Evolutionary conservation across 176 grass and related monocot genomes (phyloP), one percentile per base, ranked within the genome.

Genomic region (Cenchrus fungigraminus): DNA sequence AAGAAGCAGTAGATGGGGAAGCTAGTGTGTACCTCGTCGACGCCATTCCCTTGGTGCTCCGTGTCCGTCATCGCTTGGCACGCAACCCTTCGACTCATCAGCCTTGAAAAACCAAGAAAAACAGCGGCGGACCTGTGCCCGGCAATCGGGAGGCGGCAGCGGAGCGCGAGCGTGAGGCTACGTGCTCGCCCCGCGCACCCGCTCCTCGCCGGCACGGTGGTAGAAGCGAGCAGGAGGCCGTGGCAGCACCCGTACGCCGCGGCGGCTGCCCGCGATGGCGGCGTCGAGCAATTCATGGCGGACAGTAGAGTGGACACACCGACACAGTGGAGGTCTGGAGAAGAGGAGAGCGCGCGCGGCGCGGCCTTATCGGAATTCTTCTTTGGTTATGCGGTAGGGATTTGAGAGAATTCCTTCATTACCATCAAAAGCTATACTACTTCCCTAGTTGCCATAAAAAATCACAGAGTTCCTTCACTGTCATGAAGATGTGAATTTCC

Each of bases 21-120:
- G 4, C 4, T 13, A 56, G 19, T 34, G 34, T 73, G 31, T 19
- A 66, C 65, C 69, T 92, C 88, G 71, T 90, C 87, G 68, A 84
- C 90, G 44, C 53, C 87, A 76, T 91, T 77, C 68, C 81, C 88
- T 16, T 91, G 91, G 2, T 90, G 86, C 43, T 87, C 89, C 3
- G 91, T 89, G 81, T 94, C 91, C 4, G 82, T 84, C 90, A 53
- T 76, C 14, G 89, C 90, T 63, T 67, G 87, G 91, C 93, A 96
- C 6, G 43, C 42, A 68, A 92, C 80, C 82, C 67, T 84, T 68
- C 68, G 79, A 13, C 61, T 76, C 71, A 32, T 87, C 16, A 45
- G 44, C 81, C 89, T 93, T 81, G 1, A 53, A 68, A 76, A 20
- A 32, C 12, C 31, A 77, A 65, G 81, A 57, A 57, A 87, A 84